Conservation (phyloP, 768 basidiomycete genomes). For the Xanthoconium stramineum region DNA sequence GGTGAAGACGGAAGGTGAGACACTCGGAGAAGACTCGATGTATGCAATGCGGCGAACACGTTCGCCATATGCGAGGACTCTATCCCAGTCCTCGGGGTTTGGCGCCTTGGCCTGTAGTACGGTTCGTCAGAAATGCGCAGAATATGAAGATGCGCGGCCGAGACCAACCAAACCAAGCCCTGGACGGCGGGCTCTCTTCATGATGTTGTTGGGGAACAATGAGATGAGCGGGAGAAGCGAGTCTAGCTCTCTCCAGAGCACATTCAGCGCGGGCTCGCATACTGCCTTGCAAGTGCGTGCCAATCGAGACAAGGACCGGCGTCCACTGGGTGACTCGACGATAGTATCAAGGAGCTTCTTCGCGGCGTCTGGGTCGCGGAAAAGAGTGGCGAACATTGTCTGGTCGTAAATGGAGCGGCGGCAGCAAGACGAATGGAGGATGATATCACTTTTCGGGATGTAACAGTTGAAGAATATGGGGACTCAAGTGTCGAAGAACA, state of each 20-base stretch:
- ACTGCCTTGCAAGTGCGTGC: slow-evolving; percentile 74
- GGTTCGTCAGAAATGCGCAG: slow-evolving; percentile 5
- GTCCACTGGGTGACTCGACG: slow-evolving; percentile 58
- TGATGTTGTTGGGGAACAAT: slow-evolving; percentile 62
- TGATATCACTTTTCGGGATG: slow-evolving; percentile 27
- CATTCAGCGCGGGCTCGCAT: slow-evolving; percentile 65
- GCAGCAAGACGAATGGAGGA: slow-evolving; percentile 32
- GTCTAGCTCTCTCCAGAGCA: slow-evolving; percentile 77
- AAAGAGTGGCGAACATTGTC: slow-evolving; percentile 51
- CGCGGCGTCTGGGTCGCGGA: slow-evolving; percentile 61
- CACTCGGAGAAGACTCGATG: slow-evolving; percentile 61
- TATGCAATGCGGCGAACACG: slow-evolving; percentile 68
- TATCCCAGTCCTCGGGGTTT: slow-evolving; percentile 66
- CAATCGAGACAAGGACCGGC: slow-evolving; percentile 64
- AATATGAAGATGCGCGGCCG: background rate
- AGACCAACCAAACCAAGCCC: slow-evolving; percentile 71
- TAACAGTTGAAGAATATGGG: slow-evolving; percentile 33
- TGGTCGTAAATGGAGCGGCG: slow-evolving; percentile 48
- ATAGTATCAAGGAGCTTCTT: slow-evolving; percentile 50
- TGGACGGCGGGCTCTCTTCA: slow-evolving; percentile 69
- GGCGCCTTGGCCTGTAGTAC: slow-evolving; percentile 52
- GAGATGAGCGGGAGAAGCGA: slow-evolving; percentile 69
- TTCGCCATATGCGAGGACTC: slow-evolving; percentile 61
- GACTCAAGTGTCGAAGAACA: slow-evolving; percentile 36
- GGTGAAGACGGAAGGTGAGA: slow-evolving; percentile 64